Evolutionary conservation across 2,329 filamentous ascomycete genomes (phyloP).

Genomic region (Alternaria metachromatica): DNA sequence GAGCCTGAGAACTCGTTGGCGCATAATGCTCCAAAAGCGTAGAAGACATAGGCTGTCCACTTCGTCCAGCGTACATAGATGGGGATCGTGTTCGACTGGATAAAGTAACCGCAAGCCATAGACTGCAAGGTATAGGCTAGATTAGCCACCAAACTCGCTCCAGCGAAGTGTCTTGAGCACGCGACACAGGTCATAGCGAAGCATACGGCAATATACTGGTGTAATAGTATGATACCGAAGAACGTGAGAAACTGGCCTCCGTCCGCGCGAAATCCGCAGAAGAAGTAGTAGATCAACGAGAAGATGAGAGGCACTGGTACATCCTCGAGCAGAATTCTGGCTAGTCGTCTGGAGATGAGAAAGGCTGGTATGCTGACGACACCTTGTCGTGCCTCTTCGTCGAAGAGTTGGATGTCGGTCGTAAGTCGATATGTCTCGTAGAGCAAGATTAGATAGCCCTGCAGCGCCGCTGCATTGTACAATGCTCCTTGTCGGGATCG

Average conservation of each 20-base stretch:
- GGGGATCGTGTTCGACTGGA: constrained; percentile 74
- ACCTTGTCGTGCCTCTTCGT: constrained; percentile 75
- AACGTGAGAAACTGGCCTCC: constrained; percentile 73
- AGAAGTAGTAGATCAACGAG: constrained; percentile 76
- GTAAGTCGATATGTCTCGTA: constrained; percentile 79
- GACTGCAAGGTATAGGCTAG: constrained; percentile 75
- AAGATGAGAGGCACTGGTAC: constrained; percentile 75
- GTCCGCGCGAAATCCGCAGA: constrained; percentile 73
- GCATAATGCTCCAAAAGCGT: constrained; percentile 73
- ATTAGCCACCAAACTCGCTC: constrained; percentile 75
- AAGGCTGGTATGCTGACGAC: constrained; percentile 74
- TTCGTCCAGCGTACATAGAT: constrained; percentile 82
- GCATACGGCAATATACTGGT: constrained; percentile 76
- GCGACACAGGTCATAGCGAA: constrained; percentile 73
- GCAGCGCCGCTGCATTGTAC: constrained; percentile 73
- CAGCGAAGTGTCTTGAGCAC: constrained; percentile 70
- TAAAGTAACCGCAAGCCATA: constrained; percentile 78
- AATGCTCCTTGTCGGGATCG: constrained; percentile 75
- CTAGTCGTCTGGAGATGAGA: constrained; percentile 71
- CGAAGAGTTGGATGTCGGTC: constrained; percentile 76
- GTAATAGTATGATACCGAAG: constrained; percentile 70
- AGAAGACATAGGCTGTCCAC: constrained; percentile 70
- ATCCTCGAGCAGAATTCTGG: constrained; percentile 73
- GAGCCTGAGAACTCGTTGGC: constrained; percentile 75
- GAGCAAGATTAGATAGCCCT: constrained; percentile 77